A percentile compares a stretch with the other conserved stretches of the same genome.
These are phyloP conservation scores for Novymonas esmeraldas DNA, from an alignment of 208 protist genomes.

Conservation along the genomic window DNA sequence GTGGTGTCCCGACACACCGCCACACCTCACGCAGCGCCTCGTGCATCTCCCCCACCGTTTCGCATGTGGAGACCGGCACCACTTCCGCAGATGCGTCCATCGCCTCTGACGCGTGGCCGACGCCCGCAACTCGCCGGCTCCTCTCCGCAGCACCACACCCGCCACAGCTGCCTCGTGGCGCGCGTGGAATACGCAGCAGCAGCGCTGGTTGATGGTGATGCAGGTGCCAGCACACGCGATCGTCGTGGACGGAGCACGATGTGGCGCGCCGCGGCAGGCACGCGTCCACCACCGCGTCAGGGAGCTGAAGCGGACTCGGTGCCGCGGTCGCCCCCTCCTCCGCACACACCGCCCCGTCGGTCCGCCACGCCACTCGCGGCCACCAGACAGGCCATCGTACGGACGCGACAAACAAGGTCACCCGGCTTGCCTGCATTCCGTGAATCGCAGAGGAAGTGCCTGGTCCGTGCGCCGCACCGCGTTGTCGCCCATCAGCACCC, in stretches of 20 bases:
- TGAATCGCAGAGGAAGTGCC: too few species aligned
- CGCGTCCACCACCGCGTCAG: slow-evolving; percentile 15
- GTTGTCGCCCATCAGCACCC: too few species aligned
- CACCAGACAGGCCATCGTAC: background rate
- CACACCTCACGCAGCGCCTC: background rate
- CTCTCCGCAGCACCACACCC: background rate
- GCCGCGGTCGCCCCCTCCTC: background rate
- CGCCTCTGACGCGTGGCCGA: background rate
- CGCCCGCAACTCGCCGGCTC: too few species aligned
- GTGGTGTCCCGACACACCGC: background rate
- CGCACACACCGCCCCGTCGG: background rate
- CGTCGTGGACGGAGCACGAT: background rate
- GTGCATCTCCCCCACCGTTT: background rate
- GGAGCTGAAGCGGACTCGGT: background rate
- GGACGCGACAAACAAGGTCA: background rate
- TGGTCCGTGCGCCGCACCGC: too few species aligned
- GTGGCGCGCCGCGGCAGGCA: slow-evolving; percentile 2
- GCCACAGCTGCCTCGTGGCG: background rate
- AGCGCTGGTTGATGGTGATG: background rate
- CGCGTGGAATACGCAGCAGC: slow-evolving; percentile 8
- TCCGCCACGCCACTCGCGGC: background rate
- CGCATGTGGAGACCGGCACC: background rate
- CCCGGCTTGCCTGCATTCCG: background rate
- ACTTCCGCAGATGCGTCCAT: background rate
- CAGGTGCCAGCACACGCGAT: background rate